These are phyloP conservation scores for Tricholoma matsutake DNA, from an alignment of 768 basidiomycete genomes.

Conservation along the genomic window DNA sequence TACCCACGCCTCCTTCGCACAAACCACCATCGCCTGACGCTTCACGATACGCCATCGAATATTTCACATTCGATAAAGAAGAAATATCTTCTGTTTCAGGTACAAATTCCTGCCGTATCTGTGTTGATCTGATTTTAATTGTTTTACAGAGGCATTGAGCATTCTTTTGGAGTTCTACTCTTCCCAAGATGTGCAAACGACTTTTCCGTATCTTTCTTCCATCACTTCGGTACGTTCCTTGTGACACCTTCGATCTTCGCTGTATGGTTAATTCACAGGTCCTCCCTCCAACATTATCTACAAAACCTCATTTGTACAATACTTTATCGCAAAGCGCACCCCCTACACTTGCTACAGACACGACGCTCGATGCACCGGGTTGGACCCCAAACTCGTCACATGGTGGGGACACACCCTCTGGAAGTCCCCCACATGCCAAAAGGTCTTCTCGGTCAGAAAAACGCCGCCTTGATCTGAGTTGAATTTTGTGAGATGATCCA, in stretches of 20 bases:
- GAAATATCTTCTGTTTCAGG: slow-evolving; percentile 63
- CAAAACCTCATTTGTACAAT: slow-evolving; percentile 22
- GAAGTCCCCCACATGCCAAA: slow-evolving; percentile 21
- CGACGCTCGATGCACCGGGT: slow-evolving; percentile 30
- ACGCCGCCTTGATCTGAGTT: slow-evolving; percentile 17
- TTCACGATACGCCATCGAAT: slow-evolving; percentile 62
- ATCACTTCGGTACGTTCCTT: slow-evolving; percentile 47
- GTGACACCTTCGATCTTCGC: not conserved
- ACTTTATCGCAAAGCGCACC: slow-evolving; percentile 1
- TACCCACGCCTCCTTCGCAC: slow-evolving; percentile 80
- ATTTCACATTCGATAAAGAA: slow-evolving; percentile 58
- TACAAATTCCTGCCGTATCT: slow-evolving; percentile 24
- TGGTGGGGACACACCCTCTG: slow-evolving; percentile 52
- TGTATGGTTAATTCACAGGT: slow-evolving; percentile 35
- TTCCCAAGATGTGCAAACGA: slow-evolving; percentile 50
- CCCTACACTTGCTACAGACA: slow-evolving; percentile 16
- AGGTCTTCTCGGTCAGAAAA: slow-evolving; percentile 7
- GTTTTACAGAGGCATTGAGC: slow-evolving; percentile 52
- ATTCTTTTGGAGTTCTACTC: slow-evolving; percentile 74
- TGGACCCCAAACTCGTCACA: slow-evolving; percentile 60
- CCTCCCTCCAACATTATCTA: slow-evolving; percentile 40
- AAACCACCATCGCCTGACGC: slow-evolving; percentile 71
- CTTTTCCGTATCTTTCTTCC: slow-evolving; percentile 46
- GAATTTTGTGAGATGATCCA: not conserved
- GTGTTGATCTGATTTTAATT: slow-evolving; percentile 1